Base-by-base conservation (phyloP, 2,329 filamentous ascomycete genomes). In the Aspergillus udagawae region DNA sequence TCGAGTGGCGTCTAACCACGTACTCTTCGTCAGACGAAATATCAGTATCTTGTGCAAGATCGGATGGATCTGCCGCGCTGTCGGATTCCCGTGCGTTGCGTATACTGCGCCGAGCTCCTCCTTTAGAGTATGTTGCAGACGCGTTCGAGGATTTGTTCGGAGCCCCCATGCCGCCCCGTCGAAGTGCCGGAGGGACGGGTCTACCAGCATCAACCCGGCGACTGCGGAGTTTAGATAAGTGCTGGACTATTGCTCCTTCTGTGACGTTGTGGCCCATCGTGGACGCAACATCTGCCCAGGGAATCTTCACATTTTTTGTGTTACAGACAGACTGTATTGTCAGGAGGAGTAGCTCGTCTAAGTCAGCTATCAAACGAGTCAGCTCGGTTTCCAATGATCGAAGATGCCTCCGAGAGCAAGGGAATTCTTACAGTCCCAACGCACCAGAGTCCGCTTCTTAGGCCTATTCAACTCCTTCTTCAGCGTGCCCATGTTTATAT, bases 181-280 rank as follows among this genome's bases (percentile, higher is more conserved):
- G 72, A 6, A 78, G 64, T 21, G 73, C 66, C 8, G 77, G 76
- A 4, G 78, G 77, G 2, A 78, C 73, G 1, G 60, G 60, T 28
- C 74, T 70, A 0, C 68, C 68, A 3, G 66, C 64, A 2, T 63
- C 58, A 8, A 68, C 58, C 58, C 78, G 70, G 29, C 72, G 70
- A 20, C 42, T 51, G 8, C 78, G 76, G 2, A 80, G 60, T 57
- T 81, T 80, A 0, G 76, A 69, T 14, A 80, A 65, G 53, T 80
- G 79, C 59, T 81, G 79, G 1, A 75, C 65, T 23, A 80, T 78
- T 1, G 77, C 75, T 2, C 78, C 77, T 50, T 75, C 75, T 0
- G 71, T 73, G 54, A 76, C 75, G n/a, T 69, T 70, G 1, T 67
- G 54, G 5, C 73, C 73, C 73, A 80, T 77, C 1, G 67, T 60